Percentiles rank a stretch among this genome's conserved stretches.
phyloP scores from a whole-genome alignment of 441 rosid species.

The Theobroma grandiflorum region DNA sequence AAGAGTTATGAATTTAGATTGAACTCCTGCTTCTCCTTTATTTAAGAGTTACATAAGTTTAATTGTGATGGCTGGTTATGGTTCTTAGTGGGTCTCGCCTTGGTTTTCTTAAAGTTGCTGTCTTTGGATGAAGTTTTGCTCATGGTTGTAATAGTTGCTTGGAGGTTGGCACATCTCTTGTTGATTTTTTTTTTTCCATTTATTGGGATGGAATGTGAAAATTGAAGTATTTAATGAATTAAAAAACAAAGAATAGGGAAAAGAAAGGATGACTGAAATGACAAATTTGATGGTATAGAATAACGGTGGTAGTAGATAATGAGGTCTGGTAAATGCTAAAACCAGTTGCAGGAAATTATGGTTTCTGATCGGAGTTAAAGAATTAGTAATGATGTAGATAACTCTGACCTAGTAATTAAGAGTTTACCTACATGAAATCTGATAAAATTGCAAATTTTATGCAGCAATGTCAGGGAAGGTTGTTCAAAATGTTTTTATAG shows the following conservation, averaged over 20 bases:
- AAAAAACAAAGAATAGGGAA: background rate
- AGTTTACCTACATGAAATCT: constrained; percentile 32
- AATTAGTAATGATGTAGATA: background rate
- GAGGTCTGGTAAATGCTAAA: constrained; percentile 7
- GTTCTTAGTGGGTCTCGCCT: background rate
- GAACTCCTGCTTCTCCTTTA: background rate
- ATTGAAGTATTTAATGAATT: background rate
- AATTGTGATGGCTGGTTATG: background rate
- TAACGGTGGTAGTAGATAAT: background rate
- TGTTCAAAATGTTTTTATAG: constrained; percentile 80
- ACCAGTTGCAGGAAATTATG: background rate
- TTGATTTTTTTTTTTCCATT: too few relatives aligned
- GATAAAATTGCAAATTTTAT: constrained; percentile 57
- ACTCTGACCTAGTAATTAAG: constrained; percentile 8
- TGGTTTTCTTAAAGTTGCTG: background rate
- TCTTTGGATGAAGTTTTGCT: background rate
- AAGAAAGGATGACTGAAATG: background rate
- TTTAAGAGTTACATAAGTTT: background rate
- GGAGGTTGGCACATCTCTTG: background rate
- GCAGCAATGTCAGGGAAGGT: constrained; percentile 88
- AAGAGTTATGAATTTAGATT: background rate
- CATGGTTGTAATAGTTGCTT: background rate
- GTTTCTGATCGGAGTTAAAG: constrained; percentile 7
- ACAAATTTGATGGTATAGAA: background rate
- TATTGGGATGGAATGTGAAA: constrained; percentile 1